Percentiles rank a stretch among this genome's conserved stretches.
These are phyloP conservation scores for Xylaria sp. DNA, from an alignment of 2,329 filamentous ascomycete genomes.

Conservation along the genomic window DNA sequence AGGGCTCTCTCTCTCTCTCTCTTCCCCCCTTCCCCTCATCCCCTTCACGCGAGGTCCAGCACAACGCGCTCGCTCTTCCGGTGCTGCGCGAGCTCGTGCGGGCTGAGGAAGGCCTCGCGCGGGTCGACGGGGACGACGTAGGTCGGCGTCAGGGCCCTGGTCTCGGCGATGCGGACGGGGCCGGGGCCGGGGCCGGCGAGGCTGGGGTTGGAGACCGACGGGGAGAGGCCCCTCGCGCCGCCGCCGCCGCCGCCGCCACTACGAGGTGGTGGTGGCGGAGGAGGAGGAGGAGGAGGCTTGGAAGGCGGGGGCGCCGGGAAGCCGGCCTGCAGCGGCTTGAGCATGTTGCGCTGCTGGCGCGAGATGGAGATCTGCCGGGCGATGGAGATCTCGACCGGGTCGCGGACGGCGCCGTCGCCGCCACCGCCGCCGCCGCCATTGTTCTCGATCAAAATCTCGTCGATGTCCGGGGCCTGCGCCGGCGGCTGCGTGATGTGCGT, in stretches of 20 bases:
- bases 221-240: too few relatives aligned
- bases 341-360: conserved; percentile 60
- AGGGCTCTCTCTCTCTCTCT: too few relatives aligned
- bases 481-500: conserved; percentile 39
- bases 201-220: too few relatives aligned
- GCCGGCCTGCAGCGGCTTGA: conserved; percentile 54
- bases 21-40: too few relatives aligned
- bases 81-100: conserved; percentile 40
- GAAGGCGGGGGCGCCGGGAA: conserved; percentile 15
- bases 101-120: conserved; percentile 22
- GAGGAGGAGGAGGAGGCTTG: too few relatives aligned
- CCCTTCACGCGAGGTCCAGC: conserved; percentile 51
- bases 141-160: conserved; percentile 49
- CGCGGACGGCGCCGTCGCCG: conserved; percentile 42
- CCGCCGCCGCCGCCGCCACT: conserved; percentile 10
- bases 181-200: conserved; percentile 20
- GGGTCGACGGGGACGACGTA: conserved; percentile 45
- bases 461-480: conserved; percentile 40
- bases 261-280: too few relatives aligned
- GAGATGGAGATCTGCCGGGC: conserved; percentile 70
- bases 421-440: too few relatives aligned
- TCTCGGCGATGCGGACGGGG: conserved; percentile 43
- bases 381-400: conserved; percentile 67
- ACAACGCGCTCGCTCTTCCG: conserved; percentile 58
- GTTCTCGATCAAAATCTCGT: conserved; percentile 37